A percentile compares a stretch with the other conserved stretches of the same genome.
Conservation (phyloP, 1,284 basidiomycete species). For the Puccinia brachypodii region DNA sequence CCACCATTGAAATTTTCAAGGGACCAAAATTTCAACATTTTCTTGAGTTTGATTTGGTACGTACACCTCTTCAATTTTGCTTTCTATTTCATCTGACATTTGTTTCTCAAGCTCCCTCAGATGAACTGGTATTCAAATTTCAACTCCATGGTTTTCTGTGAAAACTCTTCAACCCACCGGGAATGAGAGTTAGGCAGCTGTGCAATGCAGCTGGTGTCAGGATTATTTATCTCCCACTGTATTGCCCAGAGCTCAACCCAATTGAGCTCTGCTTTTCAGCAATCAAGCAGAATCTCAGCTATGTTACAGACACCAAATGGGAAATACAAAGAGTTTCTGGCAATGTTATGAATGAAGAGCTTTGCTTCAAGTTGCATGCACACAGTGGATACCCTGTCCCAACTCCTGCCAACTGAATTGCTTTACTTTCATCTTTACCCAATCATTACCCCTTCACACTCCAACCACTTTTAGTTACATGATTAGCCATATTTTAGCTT, state of each 20-base stretch:
- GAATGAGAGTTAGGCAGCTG: not conserved
- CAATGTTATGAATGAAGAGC: not conserved
- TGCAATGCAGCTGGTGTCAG: not conserved
- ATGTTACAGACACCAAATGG: not conserved
- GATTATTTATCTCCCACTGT: not conserved
- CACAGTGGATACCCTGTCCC: not conserved
- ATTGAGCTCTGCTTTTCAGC: not conserved
- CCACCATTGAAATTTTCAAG: not conserved
- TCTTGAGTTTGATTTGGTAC: constrained; percentile 10
- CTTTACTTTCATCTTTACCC: too few species aligned
- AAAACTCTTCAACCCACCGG: too few species aligned
- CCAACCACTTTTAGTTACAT: too few species aligned
- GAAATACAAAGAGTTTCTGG: not conserved
- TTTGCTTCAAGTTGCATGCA: not conserved
- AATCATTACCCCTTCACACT: too few species aligned
- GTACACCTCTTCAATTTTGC: too few species aligned
- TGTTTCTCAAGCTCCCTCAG: too few species aligned
- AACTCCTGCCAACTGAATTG: too few species aligned
- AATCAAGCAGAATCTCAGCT: not conserved
- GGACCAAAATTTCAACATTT: not conserved
- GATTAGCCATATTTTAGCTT: too few species aligned
- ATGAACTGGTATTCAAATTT: too few species aligned
- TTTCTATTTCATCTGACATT: too few species aligned
- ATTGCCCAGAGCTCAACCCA: not conserved
- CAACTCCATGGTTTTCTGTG: too few species aligned